These are phyloP conservation scores for Apophysomyces variabilis DNA, from an alignment of 371 early-diverging fungal genomes.

Conservation along the genomic window DNA sequence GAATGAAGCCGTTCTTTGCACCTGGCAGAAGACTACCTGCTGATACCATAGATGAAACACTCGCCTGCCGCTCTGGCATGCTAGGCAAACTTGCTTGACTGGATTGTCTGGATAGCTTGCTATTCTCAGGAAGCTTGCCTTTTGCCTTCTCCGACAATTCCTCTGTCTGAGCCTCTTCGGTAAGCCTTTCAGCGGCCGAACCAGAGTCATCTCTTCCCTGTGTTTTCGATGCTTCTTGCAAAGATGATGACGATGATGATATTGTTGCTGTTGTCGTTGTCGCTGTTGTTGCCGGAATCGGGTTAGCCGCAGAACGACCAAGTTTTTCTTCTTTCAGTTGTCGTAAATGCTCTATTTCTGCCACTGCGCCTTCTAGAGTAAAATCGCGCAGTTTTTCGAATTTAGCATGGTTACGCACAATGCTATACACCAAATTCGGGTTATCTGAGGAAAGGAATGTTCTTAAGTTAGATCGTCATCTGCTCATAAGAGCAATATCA, in stretches of 20 bases:
- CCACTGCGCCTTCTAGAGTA: constrained; percentile 63
- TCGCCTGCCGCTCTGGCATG: constrained; percentile 27
- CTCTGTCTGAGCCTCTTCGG: constrained; percentile 1
- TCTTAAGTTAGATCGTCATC: neutral
- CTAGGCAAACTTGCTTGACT: constrained; percentile 13
- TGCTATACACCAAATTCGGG: constrained; percentile 76
- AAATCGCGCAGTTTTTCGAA: constrained; percentile 68
- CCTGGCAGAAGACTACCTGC: constrained; percentile 35
- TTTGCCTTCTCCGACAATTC: constrained; percentile 46
- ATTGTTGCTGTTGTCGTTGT: constrained; percentile 4
- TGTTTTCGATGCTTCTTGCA: constrained; percentile 8
- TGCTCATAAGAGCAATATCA: constrained; percentile 10
- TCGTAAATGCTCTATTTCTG: constrained; percentile 60
- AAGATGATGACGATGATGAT: neutral
- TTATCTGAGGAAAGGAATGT: constrained; percentile 54
- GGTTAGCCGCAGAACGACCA: constrained; percentile 15
- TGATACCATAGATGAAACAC: constrained; percentile 26
- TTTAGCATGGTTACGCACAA: constrained; percentile 71
- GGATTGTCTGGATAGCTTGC: constrained; percentile 18
- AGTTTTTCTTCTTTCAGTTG: constrained; percentile 42
- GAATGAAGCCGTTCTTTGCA: constrained; percentile 47
- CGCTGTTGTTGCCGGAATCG: constrained; percentile 13
- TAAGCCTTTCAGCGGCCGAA: constrained; percentile 1
- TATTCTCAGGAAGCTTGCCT: constrained; percentile 43
- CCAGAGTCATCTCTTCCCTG: constrained; percentile 16